Evolutionary conservation across 495 filamentous ascomycete species (phyloP).

Genomic region (Symbiotaphrina buchneri): DNA sequence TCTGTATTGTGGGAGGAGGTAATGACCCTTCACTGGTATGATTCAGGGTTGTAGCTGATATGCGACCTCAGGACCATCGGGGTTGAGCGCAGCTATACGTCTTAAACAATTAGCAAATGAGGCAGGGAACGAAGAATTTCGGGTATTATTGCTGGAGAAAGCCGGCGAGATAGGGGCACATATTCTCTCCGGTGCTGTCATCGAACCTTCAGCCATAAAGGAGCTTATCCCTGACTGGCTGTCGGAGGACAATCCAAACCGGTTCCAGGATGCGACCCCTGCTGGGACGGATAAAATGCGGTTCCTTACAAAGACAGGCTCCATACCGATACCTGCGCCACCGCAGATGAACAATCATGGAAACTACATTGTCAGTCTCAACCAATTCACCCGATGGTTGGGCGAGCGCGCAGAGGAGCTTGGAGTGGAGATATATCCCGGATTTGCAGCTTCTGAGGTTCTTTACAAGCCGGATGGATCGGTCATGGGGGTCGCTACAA

Average conservation of each 20-base stretch:
- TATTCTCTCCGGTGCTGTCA: conserved; percentile 87
- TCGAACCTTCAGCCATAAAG: conserved; percentile 72
- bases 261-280: conserved; percentile 67
- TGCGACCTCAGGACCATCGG: conserved; percentile 56
- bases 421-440: conserved; percentile 95
- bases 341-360: conserved; percentile 98
- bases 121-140: conserved; percentile 88
- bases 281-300: conserved; percentile 74
- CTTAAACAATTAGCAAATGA: conserved; percentile 90
- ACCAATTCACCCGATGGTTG: conserved; percentile 86
- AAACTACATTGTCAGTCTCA: conserved; percentile 92
- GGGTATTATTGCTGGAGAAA: conserved; percentile 85
- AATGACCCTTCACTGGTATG: conserved; percentile 8
- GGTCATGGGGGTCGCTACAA: conserved; percentile 88
- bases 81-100: conserved; percentile 78
- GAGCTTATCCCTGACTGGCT: conserved; percentile 92
- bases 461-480: conserved; percentile 71
- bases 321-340: conserved; percentile 64
- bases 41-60: no score
- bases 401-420: conserved; percentile 86
- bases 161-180: conserved; percentile 88
- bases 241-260: conserved; percentile 57
- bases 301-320: conserved; percentile 66
- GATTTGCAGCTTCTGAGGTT: conserved; percentile 85
- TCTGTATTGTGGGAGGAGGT: conserved; percentile 90